phyloP scores from a whole-genome alignment of 352 stramenopile genomes.

The Globisporangium apiculatum region DNA sequence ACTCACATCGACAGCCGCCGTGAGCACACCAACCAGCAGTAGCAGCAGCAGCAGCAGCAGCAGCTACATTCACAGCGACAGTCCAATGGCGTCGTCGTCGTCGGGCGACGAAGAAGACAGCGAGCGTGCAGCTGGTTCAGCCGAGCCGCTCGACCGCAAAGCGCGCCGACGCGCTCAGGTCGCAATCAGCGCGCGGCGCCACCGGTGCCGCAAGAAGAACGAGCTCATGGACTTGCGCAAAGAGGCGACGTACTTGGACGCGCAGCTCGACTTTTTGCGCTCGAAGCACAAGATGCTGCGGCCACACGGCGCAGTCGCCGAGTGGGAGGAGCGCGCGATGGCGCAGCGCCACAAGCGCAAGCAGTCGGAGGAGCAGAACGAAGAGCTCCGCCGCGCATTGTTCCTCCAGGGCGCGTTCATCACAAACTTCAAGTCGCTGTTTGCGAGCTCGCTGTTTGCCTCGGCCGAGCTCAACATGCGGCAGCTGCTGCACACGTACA shows the following conservation, averaged over 20 bases:
- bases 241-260: conserved; percentile 26
- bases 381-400: conserved; percentile 38
- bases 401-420: conserved; percentile 45
- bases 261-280: conserved; percentile 23
- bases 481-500: conserved; percentile 50
- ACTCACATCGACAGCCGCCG: neutral
- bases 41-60: neutral
- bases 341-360: conserved; percentile 23
- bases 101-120: conserved; percentile 6
- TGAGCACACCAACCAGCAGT: neutral
- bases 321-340: conserved; percentile 27
- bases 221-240: conserved; percentile 33
- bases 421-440: conserved; percentile 24
- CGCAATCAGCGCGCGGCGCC: conserved; percentile 28
- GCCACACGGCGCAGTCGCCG: conserved; percentile 14
- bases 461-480: conserved; percentile 36
- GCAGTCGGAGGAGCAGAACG: conserved; percentile 31
- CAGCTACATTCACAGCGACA: neutral
- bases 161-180: conserved; percentile 23
- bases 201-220: conserved; percentile 41
- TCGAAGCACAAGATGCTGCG: conserved; percentile 24
- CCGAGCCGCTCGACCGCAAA: conserved; percentile 14
- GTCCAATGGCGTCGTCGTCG: conserved; percentile 8
- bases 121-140: neutral
- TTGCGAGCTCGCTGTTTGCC: conserved; percentile 21